Evolutionary conservation across 768 basidiomycete genomes (phyloP), one percentile per base, ranked within the genome.

Genomic region (Tricholoma furcatifolium): DNA sequence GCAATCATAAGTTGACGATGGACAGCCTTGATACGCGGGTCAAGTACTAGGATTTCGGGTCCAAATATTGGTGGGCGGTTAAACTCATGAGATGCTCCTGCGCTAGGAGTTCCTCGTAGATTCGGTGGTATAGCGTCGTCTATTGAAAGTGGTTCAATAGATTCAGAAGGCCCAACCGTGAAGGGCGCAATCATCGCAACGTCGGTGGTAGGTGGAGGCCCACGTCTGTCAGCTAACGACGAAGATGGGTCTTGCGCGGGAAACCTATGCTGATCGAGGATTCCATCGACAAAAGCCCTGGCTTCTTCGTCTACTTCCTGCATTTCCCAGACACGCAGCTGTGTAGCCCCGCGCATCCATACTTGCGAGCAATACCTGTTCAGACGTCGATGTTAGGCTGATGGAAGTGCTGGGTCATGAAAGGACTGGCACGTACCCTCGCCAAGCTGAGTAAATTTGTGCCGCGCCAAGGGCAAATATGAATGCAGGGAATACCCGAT

Each of bases 321-420:
- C 53, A 76, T 62, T 54, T 76, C 74, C 74, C 74, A 76, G 5
- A 62, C 61, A 14, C 67, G 67, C 27, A 76, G 54, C 53, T 75
- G 73, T 20, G 60, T 63, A 14, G 54, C 48, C n/a, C 67, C 67
- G n/a, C 71, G 67, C 17, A 62, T 51, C 63, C 64, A 72, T 9
- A 75, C 62, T 42, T 68, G 56, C 34, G 62, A 62, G 57, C 73
- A 76, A 51, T 72, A 71, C 34, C 64, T 67, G 39, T 30, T 45
- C 30, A n/a, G n/a, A 12, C 8, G 4, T 30, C 3, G 7, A 30
- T 17, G 20, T 54, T n/a, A 58, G 38, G 21, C 30, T 0, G 38
- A 50, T 23, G 30, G 14, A 40, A 23, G 17, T 17, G 32, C 20
- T 10, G 35, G 35, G 32, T 47, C 27, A 18, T 17, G n/a, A 30